Conservation (phyloP, 768 basidiomycete species). For the Podaxis pistillaris region DNA sequence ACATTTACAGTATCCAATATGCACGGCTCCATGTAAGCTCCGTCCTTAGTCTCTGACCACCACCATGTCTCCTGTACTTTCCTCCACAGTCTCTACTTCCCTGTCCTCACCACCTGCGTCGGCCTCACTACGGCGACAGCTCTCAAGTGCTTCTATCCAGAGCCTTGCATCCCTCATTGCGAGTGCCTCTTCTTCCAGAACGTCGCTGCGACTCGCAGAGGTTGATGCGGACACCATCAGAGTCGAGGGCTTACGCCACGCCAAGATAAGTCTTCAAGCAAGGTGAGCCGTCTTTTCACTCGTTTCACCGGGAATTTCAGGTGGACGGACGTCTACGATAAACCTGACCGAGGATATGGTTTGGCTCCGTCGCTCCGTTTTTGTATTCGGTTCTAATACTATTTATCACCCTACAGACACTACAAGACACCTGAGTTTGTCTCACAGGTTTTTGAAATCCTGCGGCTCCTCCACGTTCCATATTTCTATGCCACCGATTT, state of each 20-base stretch:
- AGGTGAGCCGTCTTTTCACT: conserved; percentile 53
- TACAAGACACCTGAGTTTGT: conserved; percentile 62
- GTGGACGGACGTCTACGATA: conserved; percentile 32
- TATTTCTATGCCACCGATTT: conserved; percentile 54
- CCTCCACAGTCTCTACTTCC: conserved; percentile 2
- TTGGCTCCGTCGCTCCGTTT: conserved; percentile 28
- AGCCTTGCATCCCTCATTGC: conserved; percentile 29
- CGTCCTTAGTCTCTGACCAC: conserved; percentile 16
- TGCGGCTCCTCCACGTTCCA: conserved; percentile 54
- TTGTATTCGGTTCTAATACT: conserved; percentile 20
- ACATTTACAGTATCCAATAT: not conserved
- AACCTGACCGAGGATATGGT: conserved; percentile 25
- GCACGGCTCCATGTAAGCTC: not conserved
- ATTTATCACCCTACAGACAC: conserved; percentile 44
- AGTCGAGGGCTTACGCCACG: conserved; percentile 63
- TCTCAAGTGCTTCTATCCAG: conserved; percentile 34
- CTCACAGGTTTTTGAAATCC: conserved; percentile 50
- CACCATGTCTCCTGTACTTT: conserved; percentile 12
- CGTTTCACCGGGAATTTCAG: conserved; percentile 30
- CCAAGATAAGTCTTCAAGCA: conserved; percentile 53
- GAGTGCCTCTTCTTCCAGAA: conserved; percentile 29
- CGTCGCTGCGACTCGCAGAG: conserved; percentile 35
- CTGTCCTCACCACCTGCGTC: conserved; percentile 10
- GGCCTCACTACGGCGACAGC: conserved; percentile 20
- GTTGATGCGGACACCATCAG: conserved; percentile 41